Evolutionary conservation across 768 basidiomycete genomes (phyloP), one percentile per base, ranked within the genome.

Genomic region (Pholiota molesta): DNA sequence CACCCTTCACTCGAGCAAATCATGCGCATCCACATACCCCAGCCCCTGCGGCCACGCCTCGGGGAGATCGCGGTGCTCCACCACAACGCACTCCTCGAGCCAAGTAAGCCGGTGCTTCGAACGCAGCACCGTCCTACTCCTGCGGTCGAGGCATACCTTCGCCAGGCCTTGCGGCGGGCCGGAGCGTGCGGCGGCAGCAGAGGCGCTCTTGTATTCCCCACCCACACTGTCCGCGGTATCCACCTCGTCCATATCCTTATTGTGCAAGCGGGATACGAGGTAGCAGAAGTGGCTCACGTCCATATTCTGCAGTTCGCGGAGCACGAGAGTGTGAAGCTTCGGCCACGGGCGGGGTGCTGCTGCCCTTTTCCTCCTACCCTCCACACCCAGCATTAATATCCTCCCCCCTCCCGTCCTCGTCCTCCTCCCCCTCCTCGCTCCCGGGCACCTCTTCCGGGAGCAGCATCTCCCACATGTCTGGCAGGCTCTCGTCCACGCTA

Each of bases 31-130:
- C 49, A 77, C 72, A 65, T 78, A 80, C 8, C 70, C 73, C 52
- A 79, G 66, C 13, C 70, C 77, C 14, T 67, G 63, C 8, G 81
- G 81, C 82, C 82, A 83, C 5, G 68, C 59, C 56, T 75, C 74
- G 5, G 66, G 39, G 29, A 59, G 62, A 47, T 77, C 71, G 60
- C 62, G 61, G 35, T 73, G 69, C 39, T 74, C 75, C 10, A 80
- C 70, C 17, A 68, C 56, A 47, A 78, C 60, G n/a, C 67, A 59
- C 35, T 72, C 69, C 59, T 70, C 62, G 16, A 79, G 58, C 63
- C 61, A 65, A 10, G 73, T 70, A n/a, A 77, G 65, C 2, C 68
- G 62, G 13, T 71, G 66, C 55, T 75, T 77, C 19, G 58, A 52
- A 35, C 70, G 71, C 5, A 81, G 66, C 16, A 75, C 71, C 4